Evolutionary conservation across 192 early-diverging fungal species (phyloP).

Genomic region (Backusella circina): DNA sequence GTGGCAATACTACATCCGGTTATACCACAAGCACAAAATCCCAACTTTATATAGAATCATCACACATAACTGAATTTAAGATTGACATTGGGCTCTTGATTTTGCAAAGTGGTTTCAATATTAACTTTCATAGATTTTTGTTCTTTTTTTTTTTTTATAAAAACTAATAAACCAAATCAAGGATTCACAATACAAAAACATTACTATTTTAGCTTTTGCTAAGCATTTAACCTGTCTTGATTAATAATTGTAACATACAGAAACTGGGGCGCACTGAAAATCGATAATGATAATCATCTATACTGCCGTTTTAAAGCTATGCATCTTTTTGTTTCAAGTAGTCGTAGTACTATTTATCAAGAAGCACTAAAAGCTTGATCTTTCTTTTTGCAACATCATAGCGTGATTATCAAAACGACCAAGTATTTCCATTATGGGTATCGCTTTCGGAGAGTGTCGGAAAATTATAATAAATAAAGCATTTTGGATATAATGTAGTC

Average conservation of each 20-base stretch:
- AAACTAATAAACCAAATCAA: neutral
- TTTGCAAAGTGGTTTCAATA: neutral
- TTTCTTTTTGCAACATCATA: neutral
- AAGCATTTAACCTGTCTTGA: neutral
- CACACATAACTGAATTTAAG: too few species aligned
- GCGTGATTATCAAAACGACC: neutral
- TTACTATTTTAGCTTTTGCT: neutral
- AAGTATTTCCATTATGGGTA: neutral
- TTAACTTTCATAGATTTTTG: too few species aligned
- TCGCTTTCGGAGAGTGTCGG: neutral
- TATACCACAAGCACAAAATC: too few species aligned
- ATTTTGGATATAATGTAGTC: neutral
- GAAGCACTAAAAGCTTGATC: too few species aligned
- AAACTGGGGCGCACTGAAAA: neutral
- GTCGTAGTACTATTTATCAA: too few species aligned
- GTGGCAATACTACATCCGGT: too few species aligned
- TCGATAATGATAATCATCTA: too few species aligned
- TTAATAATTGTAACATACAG: neutral
- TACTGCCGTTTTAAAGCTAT: too few species aligned
- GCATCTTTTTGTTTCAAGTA: too few species aligned
- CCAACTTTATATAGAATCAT: too few species aligned
- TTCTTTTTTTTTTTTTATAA: neutral
- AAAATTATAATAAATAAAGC: neutral
- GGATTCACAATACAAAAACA: neutral
- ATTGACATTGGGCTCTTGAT: too few species aligned